These are phyloP conservation scores for Pseudopyrenochaeta lycopersici DNA, from an alignment of 2,329 filamentous ascomycete genomes.

Conservation along the genomic window DNA sequence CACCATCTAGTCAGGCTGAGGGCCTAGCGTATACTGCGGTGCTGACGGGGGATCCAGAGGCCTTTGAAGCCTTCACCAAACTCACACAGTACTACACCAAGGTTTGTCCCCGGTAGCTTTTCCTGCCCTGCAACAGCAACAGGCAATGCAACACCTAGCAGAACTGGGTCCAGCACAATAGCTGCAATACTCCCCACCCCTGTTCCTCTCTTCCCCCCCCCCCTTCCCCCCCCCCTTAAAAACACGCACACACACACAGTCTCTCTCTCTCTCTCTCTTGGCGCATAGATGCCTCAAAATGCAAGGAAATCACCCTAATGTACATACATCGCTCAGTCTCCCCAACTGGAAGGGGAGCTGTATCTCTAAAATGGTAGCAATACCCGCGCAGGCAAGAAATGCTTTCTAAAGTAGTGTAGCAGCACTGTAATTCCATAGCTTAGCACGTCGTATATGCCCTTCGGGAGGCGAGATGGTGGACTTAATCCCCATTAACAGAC, in stretches of 20 bases:
- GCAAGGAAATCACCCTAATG: constrained; percentile 3
- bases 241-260: not conserved
- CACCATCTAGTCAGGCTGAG: not conserved
- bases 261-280: constrained; percentile 1
- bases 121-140: not conserved
- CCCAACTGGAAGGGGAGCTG: constrained; percentile 2
- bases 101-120: not conserved
- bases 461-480: constrained; percentile 6
- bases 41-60: no score
- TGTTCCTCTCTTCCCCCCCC: not conserved
- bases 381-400: constrained; percentile 7
- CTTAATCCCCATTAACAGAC: constrained; percentile 6
- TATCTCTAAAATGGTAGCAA: constrained; percentile 3
- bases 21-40: no score
- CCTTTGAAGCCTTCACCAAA: no score
- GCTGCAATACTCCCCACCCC: constrained; percentile 1
- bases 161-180: constrained; percentile 1
- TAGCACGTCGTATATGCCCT: constrained; percentile 8
- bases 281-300: constrained; percentile 4
- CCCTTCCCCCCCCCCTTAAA: no score
- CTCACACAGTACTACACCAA: no score
- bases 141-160: constrained; percentile 1
- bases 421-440: constrained; percentile 7
- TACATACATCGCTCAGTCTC: constrained; percentile 1
- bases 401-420: constrained; percentile 5